phyloP scores from a whole-genome alignment of 2,329 filamentous ascomycete genomes.

The Orbilia ellipsospora region DNA sequence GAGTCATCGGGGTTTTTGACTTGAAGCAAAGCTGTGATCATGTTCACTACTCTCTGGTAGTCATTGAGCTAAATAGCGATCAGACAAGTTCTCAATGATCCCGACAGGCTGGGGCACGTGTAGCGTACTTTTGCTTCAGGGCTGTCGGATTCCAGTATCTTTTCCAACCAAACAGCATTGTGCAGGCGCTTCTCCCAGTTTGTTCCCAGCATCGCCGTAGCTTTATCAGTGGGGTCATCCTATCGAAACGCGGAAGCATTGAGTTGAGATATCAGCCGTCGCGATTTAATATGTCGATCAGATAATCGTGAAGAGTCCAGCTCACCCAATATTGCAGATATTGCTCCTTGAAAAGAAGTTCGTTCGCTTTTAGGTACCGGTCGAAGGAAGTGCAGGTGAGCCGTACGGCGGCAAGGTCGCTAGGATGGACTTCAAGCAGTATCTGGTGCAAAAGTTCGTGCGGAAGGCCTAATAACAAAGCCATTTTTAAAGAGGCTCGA shows the following conservation, averaged over 20 bases:
- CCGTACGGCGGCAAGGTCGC: slow-evolving; percentile 69
- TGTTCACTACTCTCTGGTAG: slow-evolving; percentile 66
- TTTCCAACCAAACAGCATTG: slow-evolving; percentile 62
- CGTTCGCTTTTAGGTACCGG: slow-evolving; percentile 70
- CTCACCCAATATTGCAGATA: slow-evolving; percentile 71
- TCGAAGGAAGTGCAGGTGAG: slow-evolving; percentile 68
- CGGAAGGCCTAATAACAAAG: slow-evolving; percentile 64
- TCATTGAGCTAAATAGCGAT: slow-evolving; percentile 62
- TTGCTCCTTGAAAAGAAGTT: slow-evolving; percentile 71
- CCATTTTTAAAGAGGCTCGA: neutral
- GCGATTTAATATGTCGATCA: slow-evolving; percentile 16
- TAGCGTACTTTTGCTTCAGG: slow-evolving; percentile 62
- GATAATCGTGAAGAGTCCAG: slow-evolving; percentile 60
- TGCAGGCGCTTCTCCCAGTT: slow-evolving; percentile 62
- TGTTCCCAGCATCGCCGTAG: slow-evolving; percentile 5
- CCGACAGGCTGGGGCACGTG: neutral
- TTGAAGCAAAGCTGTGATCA: slow-evolving; percentile 65
- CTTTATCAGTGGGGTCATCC: slow-evolving; percentile 43
- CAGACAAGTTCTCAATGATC: neutral
- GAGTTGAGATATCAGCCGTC: neutral
- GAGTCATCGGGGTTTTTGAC: slow-evolving; percentile 64
- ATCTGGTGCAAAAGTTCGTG: slow-evolving; percentile 74
- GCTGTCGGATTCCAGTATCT: slow-evolving; percentile 64
- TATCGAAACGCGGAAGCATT: slow-evolving; percentile 35
- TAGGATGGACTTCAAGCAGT: slow-evolving; percentile 68